Percentiles rank a stretch among this genome's conserved stretches.
phyloP scores from a whole-genome alignment of 176 grass and related monocot genomes.

The Urochloa ruziziensis region DNA sequence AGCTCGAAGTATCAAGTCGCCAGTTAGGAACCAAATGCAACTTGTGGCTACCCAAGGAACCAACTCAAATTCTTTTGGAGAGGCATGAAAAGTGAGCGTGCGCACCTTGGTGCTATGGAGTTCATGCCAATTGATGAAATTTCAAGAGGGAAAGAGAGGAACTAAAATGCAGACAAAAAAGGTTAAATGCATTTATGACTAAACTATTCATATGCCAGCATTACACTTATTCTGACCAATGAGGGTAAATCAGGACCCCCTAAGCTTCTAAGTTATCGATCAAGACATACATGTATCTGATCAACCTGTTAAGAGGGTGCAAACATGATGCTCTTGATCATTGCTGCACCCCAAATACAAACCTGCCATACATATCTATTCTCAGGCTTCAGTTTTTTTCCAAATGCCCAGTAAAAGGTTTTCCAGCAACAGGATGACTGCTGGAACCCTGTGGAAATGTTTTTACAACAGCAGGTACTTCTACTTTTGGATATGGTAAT shows the following conservation, averaged over 20 bases:
- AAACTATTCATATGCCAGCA: constrained; percentile 32
- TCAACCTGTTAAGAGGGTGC: constrained; percentile 32
- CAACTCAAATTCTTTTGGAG: neutral
- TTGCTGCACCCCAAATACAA: constrained; percentile 44
- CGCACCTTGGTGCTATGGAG: neutral
- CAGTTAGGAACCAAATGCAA: neutral
- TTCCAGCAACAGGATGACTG: constrained; percentile 48
- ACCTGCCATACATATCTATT: constrained; percentile 35
- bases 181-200: constrained; percentile 25
- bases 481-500: constrained; percentile 39
- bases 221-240: constrained; percentile 52
- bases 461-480: constrained; percentile 51
- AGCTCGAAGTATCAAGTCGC: neutral
- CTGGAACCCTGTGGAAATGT: constrained; percentile 51
- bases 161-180: neutral
- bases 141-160: neutral
- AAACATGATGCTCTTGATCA: constrained; percentile 37
- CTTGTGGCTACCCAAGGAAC: neutral
- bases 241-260: constrained; percentile 33
- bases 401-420: constrained; percentile 37
- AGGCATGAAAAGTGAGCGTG: neutral
- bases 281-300: constrained; percentile 44
- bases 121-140: neutral
- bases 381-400: constrained; percentile 59
- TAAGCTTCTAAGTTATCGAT: constrained; percentile 46